Conservation (phyloP, 257 asterid species). For the Nicotiana noctiflora region DNA sequence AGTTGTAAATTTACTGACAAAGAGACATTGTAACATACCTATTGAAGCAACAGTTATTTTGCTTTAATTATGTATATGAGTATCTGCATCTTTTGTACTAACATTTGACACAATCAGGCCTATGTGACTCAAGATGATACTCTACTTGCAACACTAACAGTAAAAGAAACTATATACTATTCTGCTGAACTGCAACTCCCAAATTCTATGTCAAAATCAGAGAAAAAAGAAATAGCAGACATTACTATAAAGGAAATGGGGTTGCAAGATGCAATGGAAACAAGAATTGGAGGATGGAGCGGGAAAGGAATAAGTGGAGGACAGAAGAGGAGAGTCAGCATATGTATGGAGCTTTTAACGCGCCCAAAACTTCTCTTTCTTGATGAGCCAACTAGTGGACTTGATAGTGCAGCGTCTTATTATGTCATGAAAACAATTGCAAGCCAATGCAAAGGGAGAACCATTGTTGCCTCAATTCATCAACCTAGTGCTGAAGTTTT, state of each 20-base stretch:
- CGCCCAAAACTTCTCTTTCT: conserved; percentile 57
- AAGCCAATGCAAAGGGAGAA: conserved; percentile 11
- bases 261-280: conserved; percentile 16
- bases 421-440: conserved; percentile 21
- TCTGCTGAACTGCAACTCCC: conserved; percentile 29
- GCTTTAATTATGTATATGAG: background rate
- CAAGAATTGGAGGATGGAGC: conserved; percentile 27
- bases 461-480: conserved; percentile 22
- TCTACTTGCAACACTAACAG: conserved; percentile 14
- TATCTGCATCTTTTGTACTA: background rate
- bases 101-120: conserved; percentile 5
- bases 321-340: conserved; percentile 56
- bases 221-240: conserved; percentile 24
- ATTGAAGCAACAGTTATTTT: background rate
- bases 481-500: conserved; percentile 27
- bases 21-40: background rate
- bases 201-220: conserved; percentile 8
- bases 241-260: conserved; percentile 23
- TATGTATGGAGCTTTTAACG: conserved; percentile 50
- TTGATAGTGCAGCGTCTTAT: conserved; percentile 52
- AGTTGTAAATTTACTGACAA: background rate
- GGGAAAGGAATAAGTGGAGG: conserved; percentile 60
- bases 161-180: conserved; percentile 17
- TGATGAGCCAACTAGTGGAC: conserved; percentile 68
- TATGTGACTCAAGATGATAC: conserved; percentile 27